Percentiles rank a stretch among this genome's conserved stretches.
Evolutionary conservation across 495 filamentous ascomycete species (phyloP).

Genomic region (Apiosordaria backusii): DNA sequence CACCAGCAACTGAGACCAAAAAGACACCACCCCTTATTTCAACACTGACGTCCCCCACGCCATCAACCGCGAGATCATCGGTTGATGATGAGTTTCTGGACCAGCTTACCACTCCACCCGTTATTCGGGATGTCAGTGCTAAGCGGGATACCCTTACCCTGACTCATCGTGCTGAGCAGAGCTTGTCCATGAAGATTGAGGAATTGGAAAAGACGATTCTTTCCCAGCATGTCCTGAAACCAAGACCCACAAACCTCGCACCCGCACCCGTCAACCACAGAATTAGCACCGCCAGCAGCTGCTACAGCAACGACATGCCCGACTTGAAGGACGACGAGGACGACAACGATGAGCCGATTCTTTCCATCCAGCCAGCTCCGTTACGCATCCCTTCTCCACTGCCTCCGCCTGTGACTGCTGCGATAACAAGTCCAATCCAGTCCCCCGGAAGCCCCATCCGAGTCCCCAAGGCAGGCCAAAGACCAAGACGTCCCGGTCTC

Average conservation of each 20-base stretch:
- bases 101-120: constrained; percentile 26
- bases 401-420: background rate
- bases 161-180: constrained; percentile 32
- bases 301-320: constrained; percentile 24
- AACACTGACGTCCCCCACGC: constrained; percentile 15
- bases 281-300: constrained; percentile 26
- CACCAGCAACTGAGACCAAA: background rate
- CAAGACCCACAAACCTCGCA: constrained; percentile 6
- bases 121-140: constrained; percentile 41
- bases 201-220: constrained; percentile 35
- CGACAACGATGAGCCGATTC: constrained; percentile 25
- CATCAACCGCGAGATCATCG: constrained; percentile 14
- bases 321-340: constrained; percentile 19
- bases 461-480: background rate
- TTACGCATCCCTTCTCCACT: constrained; percentile 19
- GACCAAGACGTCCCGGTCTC: constrained; percentile 21
- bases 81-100: constrained; percentile 26
- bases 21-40: constrained; percentile 8
- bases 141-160: constrained; percentile 43
- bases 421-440: background rate
- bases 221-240: constrained; percentile 18
- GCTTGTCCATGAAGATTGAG: constrained; percentile 47
- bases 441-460: background rate
- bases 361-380: constrained; percentile 27
- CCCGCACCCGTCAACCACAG: background rate